Percentiles rank a stretch among this genome's conserved stretches.
phyloP scores from a whole-genome alignment of 495 filamentous ascomycete species.

The Bryoglossum gracile region DNA sequence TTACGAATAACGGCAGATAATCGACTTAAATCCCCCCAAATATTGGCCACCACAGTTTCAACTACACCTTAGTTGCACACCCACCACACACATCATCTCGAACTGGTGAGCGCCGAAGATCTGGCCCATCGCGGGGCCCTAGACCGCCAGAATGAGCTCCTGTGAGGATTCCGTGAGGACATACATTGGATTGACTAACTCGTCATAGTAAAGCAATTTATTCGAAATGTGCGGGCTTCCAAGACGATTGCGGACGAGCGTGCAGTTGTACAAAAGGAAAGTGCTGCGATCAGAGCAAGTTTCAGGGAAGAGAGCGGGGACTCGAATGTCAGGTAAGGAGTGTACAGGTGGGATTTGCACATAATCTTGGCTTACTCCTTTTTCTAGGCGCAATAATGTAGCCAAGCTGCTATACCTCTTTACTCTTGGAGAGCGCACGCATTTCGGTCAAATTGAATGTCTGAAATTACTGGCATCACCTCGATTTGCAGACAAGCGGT shows the following conservation, averaged over 20 bases:
- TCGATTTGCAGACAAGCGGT: conserved; percentile 93
- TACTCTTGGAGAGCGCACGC: conserved; percentile 94
- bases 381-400: conserved; percentile 87
- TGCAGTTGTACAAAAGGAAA: conserved; percentile 97
- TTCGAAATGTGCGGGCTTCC: conserved; percentile 94
- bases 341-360: too few species aligned
- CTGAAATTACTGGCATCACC: conserved; percentile 94
- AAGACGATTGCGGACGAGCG: conserved; percentile 99
- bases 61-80: too few species aligned
- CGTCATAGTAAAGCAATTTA: conserved; percentile 90
- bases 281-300: conserved; percentile 90
- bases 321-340: conserved; percentile 77
- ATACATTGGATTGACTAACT: conserved; percentile 19
- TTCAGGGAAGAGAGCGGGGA: conserved; percentile 95
- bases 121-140: conserved; percentile 23
- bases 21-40: too few species aligned
- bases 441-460: conserved; percentile 99
- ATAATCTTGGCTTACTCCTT: conserved; percentile 6
- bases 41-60: too few species aligned
- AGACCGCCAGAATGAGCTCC: conserved; percentile 53
- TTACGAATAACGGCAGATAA: too few species aligned
- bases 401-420: conserved; percentile 97
- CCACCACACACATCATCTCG: too few species aligned
- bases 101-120: conserved; percentile 9
- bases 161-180: conserved; percentile 46